Percentiles rank a stretch among this genome's conserved stretches.
phyloP scores from a whole-genome alignment of 2,329 filamentous ascomycete genomes.

The Alternaria sp. region DNA sequence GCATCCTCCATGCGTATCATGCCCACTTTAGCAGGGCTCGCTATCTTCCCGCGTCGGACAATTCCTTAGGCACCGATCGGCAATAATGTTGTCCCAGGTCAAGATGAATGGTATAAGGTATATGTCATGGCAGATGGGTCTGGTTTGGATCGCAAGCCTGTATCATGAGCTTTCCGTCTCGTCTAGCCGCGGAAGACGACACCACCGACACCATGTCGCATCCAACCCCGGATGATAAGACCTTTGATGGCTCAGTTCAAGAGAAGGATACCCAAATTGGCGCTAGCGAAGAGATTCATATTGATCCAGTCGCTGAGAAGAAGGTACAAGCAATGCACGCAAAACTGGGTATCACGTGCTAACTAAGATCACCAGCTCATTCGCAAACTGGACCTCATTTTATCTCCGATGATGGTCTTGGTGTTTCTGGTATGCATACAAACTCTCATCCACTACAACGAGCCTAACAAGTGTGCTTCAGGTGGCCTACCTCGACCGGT shows the following conservation, averaged over 20 bases:
- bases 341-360: not conserved
- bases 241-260: slow-evolving; percentile 11
- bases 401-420: slow-evolving; percentile 60
- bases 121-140: not conserved
- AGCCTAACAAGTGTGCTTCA: not conserved
- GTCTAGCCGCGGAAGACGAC: not conserved
- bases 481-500: slow-evolving; percentile 49
- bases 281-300: slow-evolving; percentile 13
- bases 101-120: not conserved
- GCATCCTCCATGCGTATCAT: not conserved
- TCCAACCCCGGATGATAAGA: slow-evolving; percentile 9
- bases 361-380: slow-evolving; percentile 46
- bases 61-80: slow-evolving; percentile 8
- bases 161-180: not conserved
- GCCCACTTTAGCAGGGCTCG: not conserved
- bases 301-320: slow-evolving; percentile 54
- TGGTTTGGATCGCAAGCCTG: not conserved
- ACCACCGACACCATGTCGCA: slow-evolving; percentile 7
- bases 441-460: not conserved
- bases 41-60: slow-evolving; percentile 12
- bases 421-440: slow-evolving; percentile 53
- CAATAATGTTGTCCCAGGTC: not conserved
- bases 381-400: slow-evolving; percentile 55
- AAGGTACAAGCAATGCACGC: not conserved
- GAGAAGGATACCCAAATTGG: slow-evolving; percentile 15